These are phyloP conservation scores for Pittosporum tobira DNA, from an alignment of 129 eudicot species.

Conservation along the genomic window DNA sequence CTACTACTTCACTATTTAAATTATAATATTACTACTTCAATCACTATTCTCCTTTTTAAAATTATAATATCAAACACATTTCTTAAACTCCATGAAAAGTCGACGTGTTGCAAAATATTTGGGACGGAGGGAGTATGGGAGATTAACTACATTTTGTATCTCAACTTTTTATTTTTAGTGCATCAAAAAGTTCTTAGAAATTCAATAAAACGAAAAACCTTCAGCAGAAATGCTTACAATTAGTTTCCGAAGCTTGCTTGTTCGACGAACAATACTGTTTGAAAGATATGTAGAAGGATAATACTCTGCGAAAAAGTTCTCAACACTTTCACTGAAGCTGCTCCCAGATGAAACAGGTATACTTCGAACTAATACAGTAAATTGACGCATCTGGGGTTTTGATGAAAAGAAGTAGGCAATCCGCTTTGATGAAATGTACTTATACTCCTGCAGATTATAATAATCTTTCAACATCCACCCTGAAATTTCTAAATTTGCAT, in stretches of 20 bases:
- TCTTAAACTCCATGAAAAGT: no score
- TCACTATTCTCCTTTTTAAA: no score
- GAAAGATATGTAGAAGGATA: constrained; percentile 83
- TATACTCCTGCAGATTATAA: constrained; percentile 61
- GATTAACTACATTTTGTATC: no score
- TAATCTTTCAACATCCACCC: constrained; percentile 18
- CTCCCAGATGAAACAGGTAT: constrained; percentile 51
- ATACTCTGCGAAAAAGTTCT: constrained; percentile 63
- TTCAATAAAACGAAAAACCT: no score
- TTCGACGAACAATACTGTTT: constrained; percentile 55
- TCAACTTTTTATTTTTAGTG: no score
- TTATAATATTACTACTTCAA: no score
- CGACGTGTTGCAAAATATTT: no score
- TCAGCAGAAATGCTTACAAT: constrained; percentile 52
- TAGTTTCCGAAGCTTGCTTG: constrained; percentile 58
- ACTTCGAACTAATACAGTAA: constrained; percentile 82
- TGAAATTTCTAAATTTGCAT: neutral
- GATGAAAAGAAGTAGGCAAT: constrained; percentile 63
- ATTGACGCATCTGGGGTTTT: constrained; percentile 65
- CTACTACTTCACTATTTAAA: no score
- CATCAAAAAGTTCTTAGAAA: no score
- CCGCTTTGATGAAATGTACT: constrained; percentile 60
- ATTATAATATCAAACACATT: no score
- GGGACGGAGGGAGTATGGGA: no score
- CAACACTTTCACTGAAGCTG: constrained; percentile 67